Evolutionary conservation across 129 eudicot genomes (phyloP).

Genomic region (Artemisia tridentata): DNA sequence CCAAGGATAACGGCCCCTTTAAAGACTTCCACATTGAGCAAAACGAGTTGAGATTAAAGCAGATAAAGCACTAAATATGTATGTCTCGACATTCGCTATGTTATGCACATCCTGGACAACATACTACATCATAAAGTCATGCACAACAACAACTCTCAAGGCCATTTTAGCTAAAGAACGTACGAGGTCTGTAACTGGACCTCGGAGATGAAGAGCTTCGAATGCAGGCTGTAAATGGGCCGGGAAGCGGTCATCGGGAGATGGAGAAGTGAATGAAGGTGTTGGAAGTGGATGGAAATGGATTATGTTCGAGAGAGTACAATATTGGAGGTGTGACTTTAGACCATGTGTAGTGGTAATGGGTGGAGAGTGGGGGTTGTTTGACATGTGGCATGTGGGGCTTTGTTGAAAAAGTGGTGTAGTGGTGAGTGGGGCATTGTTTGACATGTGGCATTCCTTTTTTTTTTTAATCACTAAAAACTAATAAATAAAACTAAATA

Average conservation of each 20-base stretch:
- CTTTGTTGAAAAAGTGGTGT: too few species aligned
- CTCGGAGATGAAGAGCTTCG: constrained; percentile 24
- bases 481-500: too few species aligned
- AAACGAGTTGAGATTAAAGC: constrained; percentile 8
- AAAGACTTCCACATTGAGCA: constrained; percentile 8
- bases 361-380: too few species aligned
- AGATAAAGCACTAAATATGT: constrained; percentile 28
- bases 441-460: too few species aligned
- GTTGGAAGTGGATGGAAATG: constrained; percentile 39
- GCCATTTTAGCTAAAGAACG: constrained; percentile 22
- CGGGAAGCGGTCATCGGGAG: constrained; percentile 26
- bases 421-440: too few species aligned
- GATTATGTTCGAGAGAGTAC: constrained; percentile 15
- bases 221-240: constrained; percentile 33
- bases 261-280: constrained; percentile 20
- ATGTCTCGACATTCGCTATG: constrained; percentile 46
- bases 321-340: constrained; percentile 28
- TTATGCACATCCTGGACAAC: constrained; percentile 40
- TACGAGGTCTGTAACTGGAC: constrained; percentile 26
- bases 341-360: too few species aligned
- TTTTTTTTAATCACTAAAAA: too few species aligned
- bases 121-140: constrained; percentile 40
- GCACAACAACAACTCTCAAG: constrained; percentile 29
- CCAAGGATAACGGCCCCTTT: constrained; percentile 23
- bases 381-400: too few species aligned